Base-by-base conservation (phyloP, 2,329 filamentous ascomycete genomes). In the Fusarium nurragi region DNA sequence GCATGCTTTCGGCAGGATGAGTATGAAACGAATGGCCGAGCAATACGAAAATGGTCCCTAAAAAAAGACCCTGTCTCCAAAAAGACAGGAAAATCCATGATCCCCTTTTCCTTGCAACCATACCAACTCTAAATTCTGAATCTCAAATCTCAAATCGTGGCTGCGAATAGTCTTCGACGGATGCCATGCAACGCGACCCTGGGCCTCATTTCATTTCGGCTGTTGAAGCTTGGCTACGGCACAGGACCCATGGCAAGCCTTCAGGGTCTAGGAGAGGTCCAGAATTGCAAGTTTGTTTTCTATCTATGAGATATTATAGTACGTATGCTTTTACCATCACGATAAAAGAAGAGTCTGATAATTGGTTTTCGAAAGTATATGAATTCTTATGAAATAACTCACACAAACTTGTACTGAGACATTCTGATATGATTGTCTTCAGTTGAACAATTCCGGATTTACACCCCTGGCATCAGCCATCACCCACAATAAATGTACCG, bases 161-260 rank as follows among this genome's bases (percentile, higher is more conserved):
- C 48, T 45, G 28, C 44, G 36, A 44, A 48, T 44, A 23, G 25
- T 26, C 36, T 28, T 13, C 26, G 26, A 28, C 14, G 26, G 26
- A 28, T 28, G 26, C 26, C 26, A 28, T 28, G 26, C 26, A 13
- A 28, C 26, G 16, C 30, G 30, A 8, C 30, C 16, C 14, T 16
- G 16, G 32, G 16, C 32, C n/a, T n/a, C 16, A 34, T 34, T 43
- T 69, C 67, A 71, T 70, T 56, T 70, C 68, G 68, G 68, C 64
- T 71, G 54, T 60, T 50, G 44, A 60, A 64, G 64, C 66, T 68
- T 69, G 38, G 64, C 63, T 54, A 45, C 41, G 54, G 51, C 59
- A 54, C 32, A 23, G 38, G 34, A 39, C 19, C 43, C 23, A 53
- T 40, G 30, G n/a, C n/a, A n/a, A 23, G 45, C 21, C 22, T n/a